These are phyloP conservation scores for Takashimella koratensis DNA, from an alignment of 1,284 basidiomycete genomes.

Conservation along the genomic window DNA sequence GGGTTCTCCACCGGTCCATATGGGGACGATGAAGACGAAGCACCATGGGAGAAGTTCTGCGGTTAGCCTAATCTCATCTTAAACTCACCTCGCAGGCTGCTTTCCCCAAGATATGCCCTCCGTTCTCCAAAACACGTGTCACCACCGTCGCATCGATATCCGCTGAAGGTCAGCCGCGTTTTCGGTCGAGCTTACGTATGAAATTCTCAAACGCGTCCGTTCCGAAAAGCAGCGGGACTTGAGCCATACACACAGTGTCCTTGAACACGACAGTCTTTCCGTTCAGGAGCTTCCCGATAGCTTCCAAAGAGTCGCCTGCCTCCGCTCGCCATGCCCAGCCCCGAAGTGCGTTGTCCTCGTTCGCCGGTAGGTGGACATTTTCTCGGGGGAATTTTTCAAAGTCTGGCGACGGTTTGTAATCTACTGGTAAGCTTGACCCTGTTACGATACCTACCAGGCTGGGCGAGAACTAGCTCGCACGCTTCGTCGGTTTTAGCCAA, in stretches of 20 bases:
- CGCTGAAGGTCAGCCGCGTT: conserved; percentile 13
- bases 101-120: conserved; percentile 48
- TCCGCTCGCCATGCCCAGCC: conserved; percentile 29
- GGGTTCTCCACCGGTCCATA: conserved; percentile 48
- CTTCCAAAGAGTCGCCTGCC: conserved; percentile 8
- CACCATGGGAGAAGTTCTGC: not conserved
- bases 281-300: conserved; percentile 14
- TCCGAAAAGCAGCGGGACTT: conserved; percentile 18
- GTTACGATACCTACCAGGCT: conserved; percentile 7
- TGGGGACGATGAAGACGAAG: conserved; percentile 38
- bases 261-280: conserved; percentile 31
- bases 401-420: conserved; percentile 28
- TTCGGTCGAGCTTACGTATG: not conserved
- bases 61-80: conserved; percentile 17
- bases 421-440: conserved; percentile 7
- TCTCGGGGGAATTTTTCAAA: conserved; percentile 16
- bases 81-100: conserved; percentile 31
- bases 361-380: conserved; percentile 20
- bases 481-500: conserved; percentile 19
- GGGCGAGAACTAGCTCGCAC: conserved; percentile 8
- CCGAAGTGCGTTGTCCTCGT: conserved; percentile 16
- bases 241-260: conserved; percentile 22
- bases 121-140: conserved; percentile 49
- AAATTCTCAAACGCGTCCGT: conserved; percentile 6
- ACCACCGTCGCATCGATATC: conserved; percentile 50